Evolutionary conservation across 805 yeast species (phyloP).

Genomic region (Scheffersomyces amazonensis): DNA sequence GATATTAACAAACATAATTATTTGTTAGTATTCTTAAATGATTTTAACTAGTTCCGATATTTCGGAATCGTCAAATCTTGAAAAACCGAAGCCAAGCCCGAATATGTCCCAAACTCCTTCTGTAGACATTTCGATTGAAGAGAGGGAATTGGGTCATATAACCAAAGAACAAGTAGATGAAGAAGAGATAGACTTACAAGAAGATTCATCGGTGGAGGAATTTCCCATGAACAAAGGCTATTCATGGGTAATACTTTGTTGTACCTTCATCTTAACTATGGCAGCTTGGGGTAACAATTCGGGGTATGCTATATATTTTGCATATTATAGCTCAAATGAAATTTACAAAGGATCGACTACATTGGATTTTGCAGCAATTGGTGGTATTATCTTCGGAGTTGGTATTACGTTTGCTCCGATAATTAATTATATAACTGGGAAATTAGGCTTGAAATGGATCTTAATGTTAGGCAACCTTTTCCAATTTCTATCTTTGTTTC

Average conservation of each 20-base stretch:
- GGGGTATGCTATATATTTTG: constrained; percentile 47
- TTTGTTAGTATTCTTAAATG: too few relatives aligned
- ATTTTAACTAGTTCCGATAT: too few relatives aligned
- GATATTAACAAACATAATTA: too few relatives aligned
- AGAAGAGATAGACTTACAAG: too few relatives aligned
- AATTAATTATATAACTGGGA: constrained; percentile 40
- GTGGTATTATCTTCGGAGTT: constrained; percentile 57
- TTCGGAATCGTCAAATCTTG: too few relatives aligned
- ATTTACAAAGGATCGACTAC: constrained; percentile 49
- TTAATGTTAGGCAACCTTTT: constrained; percentile 23
- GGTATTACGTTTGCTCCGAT: constrained; percentile 48
- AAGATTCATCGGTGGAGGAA: background rate
- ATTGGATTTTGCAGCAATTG: constrained; percentile 58
- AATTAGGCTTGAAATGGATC: constrained; percentile 26
- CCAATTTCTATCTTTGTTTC: constrained; percentile 44
- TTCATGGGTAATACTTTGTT: background rate
- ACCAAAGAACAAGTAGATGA: background rate
- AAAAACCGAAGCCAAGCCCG: too few relatives aligned
- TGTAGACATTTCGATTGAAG: too few relatives aligned
- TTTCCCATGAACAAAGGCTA: constrained; percentile 36
- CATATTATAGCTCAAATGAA: constrained; percentile 47
- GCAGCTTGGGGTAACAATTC: background rate
- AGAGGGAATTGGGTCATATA: too few relatives aligned
- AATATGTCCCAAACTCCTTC: too few relatives aligned
- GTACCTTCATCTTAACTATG: background rate